Base-by-base conservation (phyloP, 495 filamentous ascomycete genomes). In the Neurospora sp. region DNA sequence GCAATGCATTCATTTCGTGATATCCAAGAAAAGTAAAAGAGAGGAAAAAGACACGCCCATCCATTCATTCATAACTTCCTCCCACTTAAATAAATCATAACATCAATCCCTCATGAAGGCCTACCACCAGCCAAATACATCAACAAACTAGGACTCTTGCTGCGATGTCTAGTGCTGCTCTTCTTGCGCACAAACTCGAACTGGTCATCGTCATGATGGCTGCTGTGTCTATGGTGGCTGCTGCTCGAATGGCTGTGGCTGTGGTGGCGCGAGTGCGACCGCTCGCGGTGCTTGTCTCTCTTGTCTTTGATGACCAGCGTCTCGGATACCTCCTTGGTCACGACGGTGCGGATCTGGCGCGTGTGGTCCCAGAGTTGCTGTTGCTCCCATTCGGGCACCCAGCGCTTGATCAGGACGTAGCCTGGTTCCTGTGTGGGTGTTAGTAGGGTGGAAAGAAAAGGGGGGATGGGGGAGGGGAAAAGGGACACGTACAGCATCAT, bases 321-420 rank as follows among this genome's bases (percentile, higher is more conserved):
- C 48, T 77, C 79, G 74, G 81, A 81, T 42, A 73, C 73, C 0
- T 78, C 77, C 77, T 80, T 76, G 74, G 91, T 75, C 69, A 73
- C 53, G 42, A 75, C 71, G 72, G 74, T 85, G 40, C 91, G 88
- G 73, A 92, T 74, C 69, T 87, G 83, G 71, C 85, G 83, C 11
- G 91, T 92, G 83, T 94, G 91, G 14, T 86, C 82, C 83, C 92
- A 94, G 69, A 94, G 88, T 69, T 89, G 81, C 65, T 91, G 86
- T 76, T 93, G 92, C 76, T 93, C 87, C 73, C 89, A 86, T 79
- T 93, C 89, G 48, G 86, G 85, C 73, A 94, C 88, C 89, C 88
- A 93, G 71, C 88, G 85, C 79, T 92, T 92, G 84, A 94, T 93
- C 71, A 94, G 81, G 71, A 94, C 85, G 74, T 89, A 94, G 70